Conservation (phyloP, 495 filamentous ascomycete species). For the Neurospora sp. region DNA sequence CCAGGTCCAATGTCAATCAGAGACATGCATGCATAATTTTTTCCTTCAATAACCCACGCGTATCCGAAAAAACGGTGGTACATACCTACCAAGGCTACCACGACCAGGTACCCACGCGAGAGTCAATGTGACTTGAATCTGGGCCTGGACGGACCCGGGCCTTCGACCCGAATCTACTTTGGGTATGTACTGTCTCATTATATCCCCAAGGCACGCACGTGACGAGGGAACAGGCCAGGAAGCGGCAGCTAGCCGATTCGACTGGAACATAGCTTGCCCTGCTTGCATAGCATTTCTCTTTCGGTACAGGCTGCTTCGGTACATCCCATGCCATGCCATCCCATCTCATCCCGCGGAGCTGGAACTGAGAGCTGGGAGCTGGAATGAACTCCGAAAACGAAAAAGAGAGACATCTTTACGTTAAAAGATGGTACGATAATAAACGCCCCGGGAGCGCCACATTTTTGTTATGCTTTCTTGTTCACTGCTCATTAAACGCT, state of each 20-base stretch:
- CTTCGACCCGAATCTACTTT: neutral
- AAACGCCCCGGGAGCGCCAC: neutral
- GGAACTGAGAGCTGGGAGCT: conserved; percentile 1
- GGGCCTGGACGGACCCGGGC: neutral
- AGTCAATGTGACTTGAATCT: neutral
- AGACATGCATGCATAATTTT: neutral
- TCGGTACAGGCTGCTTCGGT: neutral
- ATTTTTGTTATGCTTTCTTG: neutral
- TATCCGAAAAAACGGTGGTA: neutral
- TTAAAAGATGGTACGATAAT: neutral
- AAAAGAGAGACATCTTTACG: neutral
- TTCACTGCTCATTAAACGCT: too few species aligned
- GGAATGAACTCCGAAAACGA: neutral
- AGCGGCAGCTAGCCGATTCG: neutral
- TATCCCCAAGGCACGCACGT: too few species aligned
- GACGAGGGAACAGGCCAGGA: neutral
- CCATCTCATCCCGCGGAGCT: neutral
- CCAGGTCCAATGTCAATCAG: neutral
- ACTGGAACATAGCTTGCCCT: neutral
- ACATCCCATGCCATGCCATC: neutral
- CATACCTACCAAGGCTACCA: neutral
- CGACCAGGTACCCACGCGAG: neutral
- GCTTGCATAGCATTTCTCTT: neutral
- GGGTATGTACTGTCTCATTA: neutral
- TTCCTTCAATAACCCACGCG: neutral